phyloP scores from a whole-genome alignment of 108 stramenopile species.

The Chaetoceros tenuissimus region DNA sequence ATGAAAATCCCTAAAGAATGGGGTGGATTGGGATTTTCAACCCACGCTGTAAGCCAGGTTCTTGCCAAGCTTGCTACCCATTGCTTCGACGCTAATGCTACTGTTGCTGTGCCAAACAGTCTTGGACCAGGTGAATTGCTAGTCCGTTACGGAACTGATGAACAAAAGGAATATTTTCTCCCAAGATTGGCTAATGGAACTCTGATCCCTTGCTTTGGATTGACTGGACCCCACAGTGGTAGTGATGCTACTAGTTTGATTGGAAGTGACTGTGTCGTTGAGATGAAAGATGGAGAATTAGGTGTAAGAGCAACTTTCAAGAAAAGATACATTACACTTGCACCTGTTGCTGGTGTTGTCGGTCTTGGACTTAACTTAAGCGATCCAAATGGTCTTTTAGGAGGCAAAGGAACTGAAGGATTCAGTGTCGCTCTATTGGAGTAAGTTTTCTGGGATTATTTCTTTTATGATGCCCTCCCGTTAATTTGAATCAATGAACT shows the following conservation, averaged over 20 bases:
- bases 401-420: slow-evolving; percentile 86
- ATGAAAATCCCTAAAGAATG: slow-evolving; percentile 96
- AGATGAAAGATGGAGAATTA: slow-evolving; percentile 82
- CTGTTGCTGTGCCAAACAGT: slow-evolving; percentile 96
- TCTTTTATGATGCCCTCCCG: background rate
- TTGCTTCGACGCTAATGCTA: slow-evolving; percentile 88
- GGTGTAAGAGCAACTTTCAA: slow-evolving; percentile 94
- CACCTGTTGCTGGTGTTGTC: slow-evolving; percentile 95
- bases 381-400: slow-evolving; percentile 90
- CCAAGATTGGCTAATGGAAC: slow-evolving; percentile 92
- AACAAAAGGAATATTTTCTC: slow-evolving; percentile 92
- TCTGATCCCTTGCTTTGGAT: slow-evolving; percentile 95
- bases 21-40: slow-evolving; percentile 93
- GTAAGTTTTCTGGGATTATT: slow-evolving; percentile 28
- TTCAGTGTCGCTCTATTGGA: slow-evolving; percentile 94
- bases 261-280: slow-evolving; percentile 82
- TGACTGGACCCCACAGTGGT: slow-evolving; percentile 94
- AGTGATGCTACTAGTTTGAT: slow-evolving; percentile 95
- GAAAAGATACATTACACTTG: slow-evolving; percentile 98
- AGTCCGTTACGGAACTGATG: slow-evolving; percentile 87
- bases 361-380: slow-evolving; percentile 89
- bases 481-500: slow-evolving; percentile 3
- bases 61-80: slow-evolving; percentile 88
- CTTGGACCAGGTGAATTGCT: slow-evolving; percentile 95
- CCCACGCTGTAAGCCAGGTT: slow-evolving; percentile 85